A percentile compares a stretch with the other conserved stretches of the same genome.
Evolutionary conservation across 1,139 yeast species (phyloP).

Genomic region (Sugiyamaella japonica): DNA sequence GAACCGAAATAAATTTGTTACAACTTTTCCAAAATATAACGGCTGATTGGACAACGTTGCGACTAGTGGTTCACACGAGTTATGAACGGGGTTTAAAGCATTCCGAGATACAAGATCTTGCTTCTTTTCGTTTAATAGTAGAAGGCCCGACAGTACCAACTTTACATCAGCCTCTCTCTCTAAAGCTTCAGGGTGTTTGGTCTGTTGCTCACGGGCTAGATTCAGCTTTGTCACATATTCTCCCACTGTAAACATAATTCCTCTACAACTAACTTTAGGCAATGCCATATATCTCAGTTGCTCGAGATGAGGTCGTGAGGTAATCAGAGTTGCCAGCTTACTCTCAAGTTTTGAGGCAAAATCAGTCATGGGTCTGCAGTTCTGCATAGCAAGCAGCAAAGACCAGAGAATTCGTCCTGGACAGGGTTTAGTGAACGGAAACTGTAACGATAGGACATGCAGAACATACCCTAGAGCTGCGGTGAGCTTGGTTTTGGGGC

Average conservation of each 20-base stretch:
- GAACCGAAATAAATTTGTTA: conserved; percentile 18
- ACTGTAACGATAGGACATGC: conserved; percentile 5
- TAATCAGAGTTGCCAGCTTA: conserved; percentile 13
- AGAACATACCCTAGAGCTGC: conserved; percentile 15
- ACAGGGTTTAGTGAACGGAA: conserved; percentile 6
- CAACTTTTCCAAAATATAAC: conserved; percentile 16
- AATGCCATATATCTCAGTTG: conserved; percentile 25
- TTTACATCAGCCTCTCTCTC: conserved; percentile 23
- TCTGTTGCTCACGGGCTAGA: neutral
- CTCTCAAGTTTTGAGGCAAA: conserved; percentile 20
- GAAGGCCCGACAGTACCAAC: conserved; percentile 21
- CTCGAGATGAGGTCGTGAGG: conserved; percentile 24
- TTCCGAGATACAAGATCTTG: neutral
- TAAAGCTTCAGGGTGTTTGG: conserved; percentile 8
- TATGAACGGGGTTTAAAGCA: neutral
- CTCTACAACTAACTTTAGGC: conserved; percentile 21
- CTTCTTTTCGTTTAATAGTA: conserved; percentile 20
- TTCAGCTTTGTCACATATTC: conserved; percentile 15
- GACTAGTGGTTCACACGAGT: neutral
- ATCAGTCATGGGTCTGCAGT: neutral
- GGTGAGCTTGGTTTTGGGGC: conserved; percentile 15
- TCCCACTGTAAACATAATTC: conserved; percentile 16
- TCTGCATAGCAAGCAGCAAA: conserved; percentile 19
- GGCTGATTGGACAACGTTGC: neutral
- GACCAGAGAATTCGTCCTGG: conserved; percentile 24